Percentiles rank a stretch among this genome's conserved stretches.
Evolutionary conservation across 1,139 yeast genomes (phyloP).

Genomic region (Suhomyces terraborum): DNA sequence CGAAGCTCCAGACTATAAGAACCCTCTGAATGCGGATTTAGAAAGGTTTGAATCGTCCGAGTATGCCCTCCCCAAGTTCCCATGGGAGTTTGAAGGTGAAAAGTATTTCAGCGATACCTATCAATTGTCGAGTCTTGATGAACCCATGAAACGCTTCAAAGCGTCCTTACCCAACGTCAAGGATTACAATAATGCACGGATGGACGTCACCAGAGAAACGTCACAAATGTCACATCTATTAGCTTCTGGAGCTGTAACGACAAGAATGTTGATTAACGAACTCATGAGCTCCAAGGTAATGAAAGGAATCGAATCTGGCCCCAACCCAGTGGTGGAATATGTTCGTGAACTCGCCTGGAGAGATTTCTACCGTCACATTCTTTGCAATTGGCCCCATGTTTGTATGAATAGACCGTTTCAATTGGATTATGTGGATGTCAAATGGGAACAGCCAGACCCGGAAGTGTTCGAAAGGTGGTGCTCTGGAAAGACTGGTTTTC

Average conservation of each 20-base stretch:
- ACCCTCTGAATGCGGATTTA: conserved; percentile 6
- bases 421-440: conserved; percentile 37
- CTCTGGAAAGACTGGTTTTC: conserved; percentile 54
- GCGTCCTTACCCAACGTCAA: conserved; percentile 2
- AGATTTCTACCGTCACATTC: conserved; percentile 54
- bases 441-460: conserved; percentile 42
- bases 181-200: conserved; percentile 22
- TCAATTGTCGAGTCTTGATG: conserved; percentile 38
- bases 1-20: conserved; percentile 1
- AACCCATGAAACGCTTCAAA: conserved; percentile 34
- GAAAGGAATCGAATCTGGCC: conserved; percentile 27
- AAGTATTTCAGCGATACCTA: conserved; percentile 26
- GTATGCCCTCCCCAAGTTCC: conserved; percentile 9
- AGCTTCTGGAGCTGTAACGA: conserved; percentile 48
- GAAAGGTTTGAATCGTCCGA: conserved; percentile 16
- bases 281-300: conserved; percentile 14
- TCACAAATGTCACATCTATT: conserved; percentile 42
- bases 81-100: conserved; percentile 10
- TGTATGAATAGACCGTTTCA: conserved; percentile 54
- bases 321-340: conserved; percentile 26
- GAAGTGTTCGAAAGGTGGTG: conserved; percentile 50
- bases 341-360: conserved; percentile 59
- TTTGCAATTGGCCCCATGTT: conserved; percentile 52
- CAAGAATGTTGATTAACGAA: conserved; percentile 38
- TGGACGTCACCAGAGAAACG: conserved; percentile 11